Base-by-base conservation (phyloP, 495 filamentous ascomycete genomes). In the Neurospora sp. region DNA sequence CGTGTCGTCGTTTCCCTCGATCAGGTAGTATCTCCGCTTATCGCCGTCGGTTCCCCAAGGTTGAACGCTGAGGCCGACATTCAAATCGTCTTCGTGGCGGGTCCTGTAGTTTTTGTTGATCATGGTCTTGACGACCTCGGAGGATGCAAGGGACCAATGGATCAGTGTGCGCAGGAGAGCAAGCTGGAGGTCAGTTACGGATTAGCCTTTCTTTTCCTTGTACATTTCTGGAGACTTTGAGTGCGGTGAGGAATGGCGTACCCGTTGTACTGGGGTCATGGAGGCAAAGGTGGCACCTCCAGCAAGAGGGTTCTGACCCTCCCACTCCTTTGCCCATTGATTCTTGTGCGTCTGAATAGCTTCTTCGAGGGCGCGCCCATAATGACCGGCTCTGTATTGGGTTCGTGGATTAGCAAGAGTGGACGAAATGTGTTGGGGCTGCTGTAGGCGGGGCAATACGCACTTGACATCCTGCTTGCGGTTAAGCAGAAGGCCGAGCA, bases 381-480 rank as follows among this genome's bases (percentile, higher is more conserved):
- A 94, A 80, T 99, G 96, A 40, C 92, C 93, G 72, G 90, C 86
- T 77, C 92, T 94, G 78, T 72, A 70, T 39, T 35, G 44, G 18
- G 31, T 35, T 39, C 12, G 61, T 37, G 22, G n/a, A 22, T 73
- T 66, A 71, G 70, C 31, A 11, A 14, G 20, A 31, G 18, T 35
- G 39, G 8, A 8, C 1, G 40, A 20, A 40, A 8, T n/a, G 66
- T 16, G 71, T 71, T 69, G n/a, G 40, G 48, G 22, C 12, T 66
- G 53, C 53, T 66, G 70, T 8, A 35, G 53, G 14, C 38, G 40
- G 61, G 75, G 82, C 79, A 77, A 77, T 77, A 85, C 94, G 83
- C 89, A 99, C 96, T 98, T 97, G 77, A 98, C 92, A 84, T 96
- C 92, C 79, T 99, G 97, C 86, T 98, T 98, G 77, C 96, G 89